Percentiles rank a stretch among this genome's conserved stretches.
These are phyloP conservation scores for Sporisorium reilianum DNA, from an alignment of 1,284 basidiomycete genomes.

Conservation along the genomic window DNA sequence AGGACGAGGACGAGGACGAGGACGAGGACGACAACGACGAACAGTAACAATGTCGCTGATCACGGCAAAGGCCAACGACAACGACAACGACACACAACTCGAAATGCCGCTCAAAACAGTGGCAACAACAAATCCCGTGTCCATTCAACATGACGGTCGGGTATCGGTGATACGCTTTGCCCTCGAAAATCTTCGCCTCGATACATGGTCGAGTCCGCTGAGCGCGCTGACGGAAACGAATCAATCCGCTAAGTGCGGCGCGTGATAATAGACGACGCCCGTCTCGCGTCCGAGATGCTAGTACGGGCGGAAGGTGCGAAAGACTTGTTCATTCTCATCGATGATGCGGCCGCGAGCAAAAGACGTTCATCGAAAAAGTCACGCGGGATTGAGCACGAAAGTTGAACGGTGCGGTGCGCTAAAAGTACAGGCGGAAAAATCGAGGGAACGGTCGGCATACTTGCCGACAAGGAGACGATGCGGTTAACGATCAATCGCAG, in stretches of 20 bases:
- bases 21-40: constrained; percentile 9
- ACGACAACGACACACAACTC: neutral
- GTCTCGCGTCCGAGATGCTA: too few species aligned
- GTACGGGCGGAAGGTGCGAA: too few species aligned
- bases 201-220: too few species aligned
- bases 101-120: neutral
- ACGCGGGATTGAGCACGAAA: neutral
- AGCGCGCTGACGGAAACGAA: too few species aligned
- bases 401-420: neutral
- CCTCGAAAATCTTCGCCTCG: too few species aligned
- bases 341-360: neutral
- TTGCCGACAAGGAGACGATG: neutral
- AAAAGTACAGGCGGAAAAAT: constrained; percentile 10
- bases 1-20: constrained; percentile 12
- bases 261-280: too few species aligned
- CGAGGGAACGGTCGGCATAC: neutral
- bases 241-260: too few species aligned
- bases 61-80: too few species aligned
- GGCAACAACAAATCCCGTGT: too few species aligned
- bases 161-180: too few species aligned
- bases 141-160: neutral
- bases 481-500: neutral
- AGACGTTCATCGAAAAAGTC: neutral
- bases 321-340: too few species aligned
- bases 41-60: too few species aligned